Base-by-base conservation (phyloP, 2,329 filamentous ascomycete genomes). In the Colletotrichum limetticola region DNA sequence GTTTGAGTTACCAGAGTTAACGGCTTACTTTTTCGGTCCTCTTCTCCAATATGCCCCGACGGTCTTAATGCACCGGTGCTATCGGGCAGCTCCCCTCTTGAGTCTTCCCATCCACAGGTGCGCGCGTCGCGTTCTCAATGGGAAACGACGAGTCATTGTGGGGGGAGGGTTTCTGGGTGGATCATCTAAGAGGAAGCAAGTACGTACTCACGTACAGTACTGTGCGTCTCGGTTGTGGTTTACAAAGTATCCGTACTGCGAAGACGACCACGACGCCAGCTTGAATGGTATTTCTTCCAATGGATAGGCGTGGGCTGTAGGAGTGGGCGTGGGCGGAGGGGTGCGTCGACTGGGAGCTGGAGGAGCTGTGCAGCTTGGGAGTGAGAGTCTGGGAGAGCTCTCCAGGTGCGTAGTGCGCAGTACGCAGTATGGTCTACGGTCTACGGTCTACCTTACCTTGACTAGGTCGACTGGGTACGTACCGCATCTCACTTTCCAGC, bases 141-240 rank as follows among this genome's bases (percentile, higher is more conserved):
- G 57, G 68, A 64, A 66, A 69, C 52, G 59, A 72, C 66, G 66
- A 64, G 70, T 64, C 65, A 69, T 72, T 69, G 42, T 64, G 59
- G 66, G 28, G 26, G 32, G 32, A 32, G 32, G 52, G 52, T 22
- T 32, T n/a, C 35, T 8, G 14, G 28, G 68, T 71, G 68, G 64
- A 57, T 61, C 63, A 32, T 35, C 42, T 58, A 46, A 8, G 42
- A 46, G 19, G 42, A 46, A 46, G 42, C 2, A 9, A 46, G 42
- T 46, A 46, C 35, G 35, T 42, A 42, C 35, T 42, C 35, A 42
- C 35, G 14, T 42, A 16, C 35, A 14, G 35, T 46, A 9, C 42
- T 46, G 42, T 46, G 42, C 19, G 5, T n/a, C 42, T 46, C 19
- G 42, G 42, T 7, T 16, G 8, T 16, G 5, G 42, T 46, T 19